Base-by-base conservation (phyloP, 2,329 filamentous ascomycete genomes). In the Rhynchosporium graminicola region DNA sequence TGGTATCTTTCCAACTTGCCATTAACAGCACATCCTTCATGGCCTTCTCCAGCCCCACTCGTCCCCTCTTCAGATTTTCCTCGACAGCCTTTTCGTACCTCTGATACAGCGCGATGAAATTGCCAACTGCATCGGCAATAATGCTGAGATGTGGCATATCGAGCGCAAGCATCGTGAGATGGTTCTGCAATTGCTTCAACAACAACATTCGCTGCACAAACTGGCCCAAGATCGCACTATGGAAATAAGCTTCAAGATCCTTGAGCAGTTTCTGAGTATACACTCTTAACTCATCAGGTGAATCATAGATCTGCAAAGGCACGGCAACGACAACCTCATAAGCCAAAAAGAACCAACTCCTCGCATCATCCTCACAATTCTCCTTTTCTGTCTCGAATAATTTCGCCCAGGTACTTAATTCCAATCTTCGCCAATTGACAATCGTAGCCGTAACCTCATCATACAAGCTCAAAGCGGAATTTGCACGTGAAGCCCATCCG, bases 1-100 rank as follows among this genome's bases (percentile, higher is more conserved):
- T 99, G 28, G 91, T 97, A 70, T 99, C 95, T 75, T 96, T 97
- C 96, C 96, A 99, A 75, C 92, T 97, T 7, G 93, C 92, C 70
- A 99, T 80, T 58, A 96, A 86, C 15, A 99, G 83, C n/a, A 97
- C 87, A 69, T 98, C 91, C 74, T 90, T 94, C 83, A 98, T 91
- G 62, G 92, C 87, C 76, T 92, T 97, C 74, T 98, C 94, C n/a
- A 98, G 82, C 0, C 83, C 81, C 6, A 81, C 79, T 60, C 92
- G 86, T n/a, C 88, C 90, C 50, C 84, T 85, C 26, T 78, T 78
- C 42, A 97, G 82, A 0, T 81, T 77, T 65, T 91, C 87, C 12
- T 82, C 77, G 7, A 93, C 85, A 4, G 83, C 78, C 62, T 81
- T 80, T 71, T 89, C 84, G 70, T 91, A 96, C 38, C 90, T 86